Percentiles rank a stretch among this genome's conserved stretches.
Evolutionary conservation across 2,329 filamentous ascomycete genomes (phyloP).

Genomic region (Tolypocladium ovalisporum): DNA sequence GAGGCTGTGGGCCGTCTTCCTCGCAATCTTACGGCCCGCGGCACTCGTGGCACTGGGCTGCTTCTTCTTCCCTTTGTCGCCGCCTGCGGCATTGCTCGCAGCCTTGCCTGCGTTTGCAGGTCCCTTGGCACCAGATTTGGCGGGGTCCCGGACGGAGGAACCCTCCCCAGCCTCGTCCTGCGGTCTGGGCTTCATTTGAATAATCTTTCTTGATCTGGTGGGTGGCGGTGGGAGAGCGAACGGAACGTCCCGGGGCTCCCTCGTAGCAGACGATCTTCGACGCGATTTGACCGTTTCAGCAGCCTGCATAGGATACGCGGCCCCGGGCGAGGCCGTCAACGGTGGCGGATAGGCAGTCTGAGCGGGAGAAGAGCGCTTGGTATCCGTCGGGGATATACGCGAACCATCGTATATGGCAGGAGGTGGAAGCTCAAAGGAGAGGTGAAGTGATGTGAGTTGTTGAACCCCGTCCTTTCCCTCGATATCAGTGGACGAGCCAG

Average conservation of each 20-base stretch:
- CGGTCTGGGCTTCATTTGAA: slow-evolving; percentile 78
- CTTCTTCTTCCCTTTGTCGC: slow-evolving; percentile 56
- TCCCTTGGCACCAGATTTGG: slow-evolving; percentile 11
- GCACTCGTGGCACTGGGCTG: slow-evolving; percentile 65
- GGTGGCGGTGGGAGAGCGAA: slow-evolving; percentile 87
- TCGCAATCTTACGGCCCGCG: slow-evolving; percentile 85
- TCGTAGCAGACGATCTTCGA: slow-evolving; percentile 36
- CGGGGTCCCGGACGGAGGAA: slow-evolving; percentile 12
- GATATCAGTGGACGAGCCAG: slow-evolving; percentile 71
- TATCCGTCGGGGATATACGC: slow-evolving; percentile 22
- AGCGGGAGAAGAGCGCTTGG: slow-evolving; percentile 19
- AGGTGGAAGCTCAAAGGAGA: slow-evolving; percentile 65
- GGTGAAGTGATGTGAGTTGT: slow-evolving; percentile 49
- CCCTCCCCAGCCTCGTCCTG: slow-evolving; percentile 25
- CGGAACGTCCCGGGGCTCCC: slow-evolving; percentile 40
- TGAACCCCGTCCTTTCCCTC: slow-evolving; percentile 57
- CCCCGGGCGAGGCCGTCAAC: slow-evolving; percentile 11
- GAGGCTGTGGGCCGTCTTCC: slow-evolving; percentile 91
- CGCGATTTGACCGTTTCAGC: slow-evolving; percentile 43
- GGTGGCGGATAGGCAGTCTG: slow-evolving; percentile 4
- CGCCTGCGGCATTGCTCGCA: slow-evolving; percentile 7
- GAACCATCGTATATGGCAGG: slow-evolving; percentile 52
- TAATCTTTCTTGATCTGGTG: slow-evolving; percentile 87
- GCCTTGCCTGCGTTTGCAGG: slow-evolving; percentile 9
- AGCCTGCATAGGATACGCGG: slow-evolving; percentile 34